Conservation (phyloP, 441 rosid genomes). For the Biscutella auriculata region DNA sequence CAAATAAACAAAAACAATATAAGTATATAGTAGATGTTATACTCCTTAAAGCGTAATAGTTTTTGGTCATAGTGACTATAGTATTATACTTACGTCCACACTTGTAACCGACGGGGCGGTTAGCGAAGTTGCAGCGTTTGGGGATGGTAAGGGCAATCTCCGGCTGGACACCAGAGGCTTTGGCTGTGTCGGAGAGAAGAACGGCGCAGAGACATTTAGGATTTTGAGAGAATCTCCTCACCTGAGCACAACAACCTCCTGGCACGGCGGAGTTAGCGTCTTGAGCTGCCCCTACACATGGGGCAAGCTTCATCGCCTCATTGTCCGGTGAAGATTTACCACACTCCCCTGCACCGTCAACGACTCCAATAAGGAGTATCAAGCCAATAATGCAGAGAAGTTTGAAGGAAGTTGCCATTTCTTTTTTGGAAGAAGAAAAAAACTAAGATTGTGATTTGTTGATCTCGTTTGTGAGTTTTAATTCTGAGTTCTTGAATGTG, state of each 20-base stretch:
- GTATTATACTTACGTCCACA: constrained; percentile 46
- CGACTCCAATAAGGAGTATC: neutral
- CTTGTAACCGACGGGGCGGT: constrained; percentile 71
- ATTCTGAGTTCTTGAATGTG: neutral
- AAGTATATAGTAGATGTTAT: too few relatives aligned
- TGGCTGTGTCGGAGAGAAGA: constrained; percentile 53
- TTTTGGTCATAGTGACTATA: too few relatives aligned
- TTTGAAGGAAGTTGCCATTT: constrained; percentile 12
- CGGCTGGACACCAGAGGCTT: constrained; percentile 52
- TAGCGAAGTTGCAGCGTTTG: constrained; percentile 65
- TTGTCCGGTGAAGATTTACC: constrained; percentile 45
- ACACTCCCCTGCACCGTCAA: constrained; percentile 43
- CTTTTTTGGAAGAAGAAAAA: neutral
- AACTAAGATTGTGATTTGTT: neutral
- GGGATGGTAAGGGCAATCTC: constrained; percentile 61
- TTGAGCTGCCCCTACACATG: constrained; percentile 52
- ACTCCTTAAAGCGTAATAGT: too few relatives aligned
- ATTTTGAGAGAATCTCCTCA: constrained; percentile 34
- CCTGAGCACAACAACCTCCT: constrained; percentile 21
- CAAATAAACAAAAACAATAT: neutral
- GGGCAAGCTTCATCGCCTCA: constrained; percentile 56
- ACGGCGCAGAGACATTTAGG: constrained; percentile 71
- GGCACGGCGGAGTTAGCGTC: constrained; percentile 43
- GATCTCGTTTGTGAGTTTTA: neutral
- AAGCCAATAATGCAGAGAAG: constrained; percentile 10